Evolutionary conservation across 768 basidiomycete species (phyloP).

Genomic region (Leucogyrophana mollusca): DNA sequence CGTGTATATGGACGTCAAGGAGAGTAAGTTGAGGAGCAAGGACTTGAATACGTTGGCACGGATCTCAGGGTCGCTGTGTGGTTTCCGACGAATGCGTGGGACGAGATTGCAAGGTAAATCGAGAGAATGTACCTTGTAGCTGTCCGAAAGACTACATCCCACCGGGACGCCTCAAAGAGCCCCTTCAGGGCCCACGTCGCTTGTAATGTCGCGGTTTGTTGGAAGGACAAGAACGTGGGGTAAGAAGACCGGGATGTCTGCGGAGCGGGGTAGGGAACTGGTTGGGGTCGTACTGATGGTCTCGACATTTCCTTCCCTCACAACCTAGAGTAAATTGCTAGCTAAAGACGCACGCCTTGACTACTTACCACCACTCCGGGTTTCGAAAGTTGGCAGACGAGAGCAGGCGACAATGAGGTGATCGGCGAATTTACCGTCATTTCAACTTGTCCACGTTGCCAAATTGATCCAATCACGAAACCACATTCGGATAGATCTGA

Average conservation of each 20-base stretch:
- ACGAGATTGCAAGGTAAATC: constrained; percentile 9
- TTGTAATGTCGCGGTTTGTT: constrained; percentile 60
- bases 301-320: constrained; percentile 19
- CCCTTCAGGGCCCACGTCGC: constrained; percentile 57
- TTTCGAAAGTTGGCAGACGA: too few relatives aligned
- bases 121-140: constrained; percentile 50
- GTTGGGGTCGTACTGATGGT: constrained; percentile 15
- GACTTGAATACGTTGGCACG: constrained; percentile 76
- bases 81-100: constrained; percentile 6
- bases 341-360: too few relatives aligned
- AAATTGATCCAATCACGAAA: too few relatives aligned
- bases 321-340: too few relatives aligned
- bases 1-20: constrained; percentile 70
- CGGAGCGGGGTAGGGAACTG: constrained; percentile 21
- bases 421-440: too few relatives aligned
- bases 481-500: too few relatives aligned
- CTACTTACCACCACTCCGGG: too few relatives aligned
- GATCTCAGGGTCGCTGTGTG: constrained; percentile 69
- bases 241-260: constrained; percentile 53
- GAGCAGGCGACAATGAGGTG: too few relatives aligned
- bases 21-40: constrained; percentile 67
- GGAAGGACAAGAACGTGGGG: constrained; percentile 66
- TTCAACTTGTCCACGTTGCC: too few relatives aligned
- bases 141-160: constrained; percentile 61
- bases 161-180: constrained; percentile 69